Percentiles rank a stretch among this genome's conserved stretches.
Conservation (phyloP, 1,139 yeast species). For the Candida frijolesensis region DNA sequence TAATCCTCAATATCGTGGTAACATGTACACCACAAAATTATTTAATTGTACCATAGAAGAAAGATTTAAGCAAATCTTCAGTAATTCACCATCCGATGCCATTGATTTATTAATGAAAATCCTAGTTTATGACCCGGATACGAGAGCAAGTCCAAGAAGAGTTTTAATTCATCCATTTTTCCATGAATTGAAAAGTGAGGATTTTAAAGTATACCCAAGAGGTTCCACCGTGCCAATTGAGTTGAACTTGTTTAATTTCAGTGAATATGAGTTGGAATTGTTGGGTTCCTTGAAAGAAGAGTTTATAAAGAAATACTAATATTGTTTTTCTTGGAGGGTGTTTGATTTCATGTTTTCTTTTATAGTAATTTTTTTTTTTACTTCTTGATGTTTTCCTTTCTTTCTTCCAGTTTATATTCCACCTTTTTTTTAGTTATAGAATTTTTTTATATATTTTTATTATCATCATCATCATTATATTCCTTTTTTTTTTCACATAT, state of each 20-base stretch:
- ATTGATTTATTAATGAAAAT: constrained; percentile 69
- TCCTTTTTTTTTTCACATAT: not conserved
- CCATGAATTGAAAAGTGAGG: constrained; percentile 61
- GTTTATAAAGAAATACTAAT: constrained; percentile 20
- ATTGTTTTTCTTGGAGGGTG: not conserved
- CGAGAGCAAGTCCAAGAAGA: constrained; percentile 64
- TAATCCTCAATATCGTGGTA: constrained; percentile 75
- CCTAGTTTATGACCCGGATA: constrained; percentile 72
- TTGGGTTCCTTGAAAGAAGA: constrained; percentile 47
- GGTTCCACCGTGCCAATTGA: constrained; percentile 43
- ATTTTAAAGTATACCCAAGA: constrained; percentile 62
- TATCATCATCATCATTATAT: constrained; percentile 1
- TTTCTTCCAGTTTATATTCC: not conserved
- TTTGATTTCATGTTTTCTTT: not conserved
- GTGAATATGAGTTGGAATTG: constrained; percentile 53
- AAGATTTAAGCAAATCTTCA: constrained; percentile 69
- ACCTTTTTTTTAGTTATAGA: constrained; percentile 6
- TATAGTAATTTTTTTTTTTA: not conserved
- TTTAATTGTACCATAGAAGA: constrained; percentile 62
- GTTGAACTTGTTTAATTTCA: constrained; percentile 54
- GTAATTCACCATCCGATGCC: constrained; percentile 70
- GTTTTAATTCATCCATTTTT: constrained; percentile 74
- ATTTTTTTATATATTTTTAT: constrained; percentile 7
- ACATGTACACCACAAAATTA: constrained; percentile 67
- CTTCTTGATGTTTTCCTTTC: constrained; percentile 1